Evolutionary conservation across 257 asterid species (phyloP).

Genomic region (Galeopsis tetrahit): DNA sequence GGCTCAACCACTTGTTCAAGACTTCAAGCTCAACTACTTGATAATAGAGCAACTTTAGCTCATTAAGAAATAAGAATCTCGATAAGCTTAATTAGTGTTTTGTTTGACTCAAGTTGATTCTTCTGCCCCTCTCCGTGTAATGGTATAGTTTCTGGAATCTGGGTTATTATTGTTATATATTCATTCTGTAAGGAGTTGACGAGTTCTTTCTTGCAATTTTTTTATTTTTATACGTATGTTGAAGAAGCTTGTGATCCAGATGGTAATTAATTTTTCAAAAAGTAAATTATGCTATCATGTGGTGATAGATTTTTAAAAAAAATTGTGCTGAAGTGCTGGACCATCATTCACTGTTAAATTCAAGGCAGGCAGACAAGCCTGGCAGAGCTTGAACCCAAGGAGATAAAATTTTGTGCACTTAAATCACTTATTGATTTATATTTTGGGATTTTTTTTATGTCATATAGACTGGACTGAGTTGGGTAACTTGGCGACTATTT

Average conservation of each 20-base stretch:
- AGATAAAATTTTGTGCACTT: constrained; percentile 6
- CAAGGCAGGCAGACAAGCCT: neutral
- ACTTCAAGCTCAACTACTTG: neutral
- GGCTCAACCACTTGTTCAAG: neutral
- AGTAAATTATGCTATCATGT: neutral
- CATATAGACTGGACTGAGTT: neutral
- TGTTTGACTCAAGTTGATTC: neutral
- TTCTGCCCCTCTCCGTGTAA: neutral
- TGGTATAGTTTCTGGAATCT: neutral
- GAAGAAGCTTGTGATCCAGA: neutral
- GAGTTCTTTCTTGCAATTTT: neutral
- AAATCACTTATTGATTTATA: neutral
- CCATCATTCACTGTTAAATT: neutral
- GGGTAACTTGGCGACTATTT: neutral
- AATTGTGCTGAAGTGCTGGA: neutral
- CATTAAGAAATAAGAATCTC: neutral
- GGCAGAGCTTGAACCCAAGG: neutral
- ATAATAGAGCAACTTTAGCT: neutral
- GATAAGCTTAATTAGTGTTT: neutral
- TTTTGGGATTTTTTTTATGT: neutral
- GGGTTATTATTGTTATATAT: neutral
- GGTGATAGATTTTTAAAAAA: neutral
- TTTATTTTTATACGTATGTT: neutral
- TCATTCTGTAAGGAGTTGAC: neutral
- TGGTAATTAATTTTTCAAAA: neutral